Evolutionary conservation across 352 stramenopile genomes (phyloP).

Genomic region (Stramenopiles sp.): DNA sequence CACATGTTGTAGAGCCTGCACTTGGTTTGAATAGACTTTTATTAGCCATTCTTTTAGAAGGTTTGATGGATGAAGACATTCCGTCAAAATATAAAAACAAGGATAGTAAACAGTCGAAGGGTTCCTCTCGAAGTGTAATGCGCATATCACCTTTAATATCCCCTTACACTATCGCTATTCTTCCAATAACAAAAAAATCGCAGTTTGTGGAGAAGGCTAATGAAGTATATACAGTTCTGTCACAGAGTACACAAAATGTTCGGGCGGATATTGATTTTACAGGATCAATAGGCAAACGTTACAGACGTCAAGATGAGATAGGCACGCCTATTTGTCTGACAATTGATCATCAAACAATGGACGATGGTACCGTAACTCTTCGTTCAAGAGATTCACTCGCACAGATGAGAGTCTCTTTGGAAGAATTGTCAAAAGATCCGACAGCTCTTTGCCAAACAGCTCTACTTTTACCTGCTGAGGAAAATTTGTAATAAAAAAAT

Average conservation of each 20-base stretch:
- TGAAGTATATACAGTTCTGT: constrained; percentile 10
- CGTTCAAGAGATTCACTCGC: constrained; percentile 71
- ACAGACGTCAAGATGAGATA: constrained; percentile 79
- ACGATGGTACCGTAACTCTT: constrained; percentile 64
- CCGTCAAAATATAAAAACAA: too few species aligned
- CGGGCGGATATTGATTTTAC: constrained; percentile 11
- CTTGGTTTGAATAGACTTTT: constrained; percentile 18
- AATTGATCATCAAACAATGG: constrained; percentile 79
- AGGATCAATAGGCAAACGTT: constrained; percentile 33
- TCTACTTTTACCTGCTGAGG: too few species aligned
- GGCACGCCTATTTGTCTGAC: constrained; percentile 84
- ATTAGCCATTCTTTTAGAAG: constrained; percentile 13
- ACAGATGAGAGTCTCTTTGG: constrained; percentile 59
- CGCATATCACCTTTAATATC: constrained; percentile 18
- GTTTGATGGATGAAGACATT: constrained; percentile 11
- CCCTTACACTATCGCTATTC: constrained; percentile 26
- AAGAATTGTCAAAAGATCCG: too few species aligned
- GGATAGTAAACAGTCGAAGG: too few species aligned
- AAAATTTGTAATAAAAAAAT: too few species aligned
- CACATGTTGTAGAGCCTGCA: constrained; percentile 63
- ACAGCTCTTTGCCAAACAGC: too few species aligned
- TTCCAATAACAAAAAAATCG: constrained; percentile 13
- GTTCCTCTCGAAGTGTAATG: constrained; percentile 18
- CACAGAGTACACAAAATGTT: constrained; percentile 5
- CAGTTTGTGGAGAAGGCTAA: constrained; percentile 1